These are phyloP conservation scores for Barnettozyma salicaria DNA, from an alignment of 805 yeast species.

Conservation along the genomic window DNA sequence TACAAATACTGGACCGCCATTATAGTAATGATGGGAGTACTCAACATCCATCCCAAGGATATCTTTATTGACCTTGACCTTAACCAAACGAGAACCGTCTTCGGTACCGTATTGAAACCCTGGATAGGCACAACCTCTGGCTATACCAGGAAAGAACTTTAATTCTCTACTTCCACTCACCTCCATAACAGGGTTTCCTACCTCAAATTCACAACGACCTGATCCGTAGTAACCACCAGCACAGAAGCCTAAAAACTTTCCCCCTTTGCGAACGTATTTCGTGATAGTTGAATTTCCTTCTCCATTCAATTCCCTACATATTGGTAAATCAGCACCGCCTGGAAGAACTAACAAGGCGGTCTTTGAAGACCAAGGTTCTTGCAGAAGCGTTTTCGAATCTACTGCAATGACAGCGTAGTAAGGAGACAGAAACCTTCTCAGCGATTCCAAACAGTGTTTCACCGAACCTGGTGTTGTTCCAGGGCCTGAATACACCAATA, in stretches of 20 bases:
- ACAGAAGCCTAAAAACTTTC: slow-evolving; percentile 81
- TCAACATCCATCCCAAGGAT: slow-evolving; percentile 27
- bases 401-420: slow-evolving; percentile 80
- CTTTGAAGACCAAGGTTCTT: slow-evolving; percentile 85
- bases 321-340: slow-evolving; percentile 95
- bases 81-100: slow-evolving; percentile 62
- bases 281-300: slow-evolving; percentile 54
- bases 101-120: slow-evolving; percentile 82
- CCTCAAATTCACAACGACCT: slow-evolving; percentile 74
- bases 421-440: slow-evolving; percentile 73
- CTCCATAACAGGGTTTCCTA: slow-evolving; percentile 62
- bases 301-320: slow-evolving; percentile 68
- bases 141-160: slow-evolving; percentile 73
- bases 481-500: slow-evolving; percentile 65
- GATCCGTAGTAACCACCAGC: slow-evolving; percentile 93
- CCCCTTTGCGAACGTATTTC: slow-evolving; percentile 71
- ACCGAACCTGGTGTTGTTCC: slow-evolving; percentile 89
- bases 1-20: slow-evolving; percentile 87
- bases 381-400: slow-evolving; percentile 50
- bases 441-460: slow-evolving; percentile 72
- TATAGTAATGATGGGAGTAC: slow-evolving; percentile 46
- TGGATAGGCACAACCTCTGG: slow-evolving; percentile 72
- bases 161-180: slow-evolving; percentile 85
- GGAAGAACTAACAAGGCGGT: slow-evolving; percentile 82
- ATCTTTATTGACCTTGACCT: slow-evolving; percentile 34